Conservation (phyloP, 352 stramenopile genomes). For the Detonula confervacea region DNA sequence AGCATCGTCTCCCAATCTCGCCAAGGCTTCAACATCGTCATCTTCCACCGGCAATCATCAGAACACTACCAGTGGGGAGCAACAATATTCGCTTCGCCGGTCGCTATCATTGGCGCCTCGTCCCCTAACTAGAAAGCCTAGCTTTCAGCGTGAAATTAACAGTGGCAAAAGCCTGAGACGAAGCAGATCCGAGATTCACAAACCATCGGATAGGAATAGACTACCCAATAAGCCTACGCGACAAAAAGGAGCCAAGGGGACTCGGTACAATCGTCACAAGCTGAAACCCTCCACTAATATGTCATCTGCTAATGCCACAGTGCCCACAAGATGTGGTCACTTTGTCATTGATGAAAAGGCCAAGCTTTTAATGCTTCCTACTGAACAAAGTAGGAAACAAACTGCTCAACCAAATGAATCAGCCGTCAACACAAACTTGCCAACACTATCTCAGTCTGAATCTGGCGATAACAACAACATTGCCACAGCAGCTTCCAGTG, state of each 20-base stretch:
- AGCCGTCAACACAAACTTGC: neutral
- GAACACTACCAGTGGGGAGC: no score
- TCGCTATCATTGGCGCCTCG: no score
- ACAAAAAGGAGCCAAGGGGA: no score
- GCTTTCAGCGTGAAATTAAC: no score
- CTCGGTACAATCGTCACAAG: neutral
- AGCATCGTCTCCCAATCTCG: neutral
- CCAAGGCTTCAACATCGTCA: neutral
- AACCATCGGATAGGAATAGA: no score
- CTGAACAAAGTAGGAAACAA: neutral
- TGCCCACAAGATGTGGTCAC: slow-evolving; percentile 7
- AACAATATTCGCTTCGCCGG: no score
- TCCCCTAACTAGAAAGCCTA: no score
- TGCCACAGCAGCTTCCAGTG: no score
- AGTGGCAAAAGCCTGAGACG: no score
- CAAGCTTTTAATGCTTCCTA: slow-evolving; percentile 6
- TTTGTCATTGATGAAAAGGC: slow-evolving; percentile 13
- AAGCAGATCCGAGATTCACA: no score
- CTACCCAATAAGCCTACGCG: neutral
- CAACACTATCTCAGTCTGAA: neutral
- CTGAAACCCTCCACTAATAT: neutral
- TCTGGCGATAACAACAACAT: neutral
- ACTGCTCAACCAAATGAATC: neutral
- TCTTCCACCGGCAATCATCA: neutral
- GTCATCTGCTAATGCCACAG: neutral